Base-by-base conservation (phyloP, 805 yeast genomes). In the Starmerella bacillaris region DNA sequence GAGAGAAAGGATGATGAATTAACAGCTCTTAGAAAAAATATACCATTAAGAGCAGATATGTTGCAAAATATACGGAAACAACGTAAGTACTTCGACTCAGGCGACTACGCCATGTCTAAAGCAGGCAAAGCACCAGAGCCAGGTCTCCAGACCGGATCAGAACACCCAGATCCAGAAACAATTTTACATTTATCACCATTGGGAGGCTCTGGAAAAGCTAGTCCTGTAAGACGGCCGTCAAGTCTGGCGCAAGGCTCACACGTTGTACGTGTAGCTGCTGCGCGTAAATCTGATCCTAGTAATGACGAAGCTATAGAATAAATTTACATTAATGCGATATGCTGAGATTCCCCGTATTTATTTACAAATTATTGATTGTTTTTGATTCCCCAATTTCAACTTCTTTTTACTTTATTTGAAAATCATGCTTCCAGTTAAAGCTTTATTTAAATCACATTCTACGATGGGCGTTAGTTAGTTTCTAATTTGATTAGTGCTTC, bases 1-100 rank as follows among this genome's bases (percentile, higher is more conserved):
- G 24, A 9, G 9, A 12, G 6, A 18, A 26, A 26, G 18, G 29
- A 26, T 11, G 35, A 30, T 26, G 21, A 37, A 21, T 27, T 33
- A 27, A 12, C 14, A 24, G 30, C 30, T 14, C 34, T 40, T 27
- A 34, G 33, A n/a, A 39, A 38, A 22, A 30, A 36, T 22, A 39
- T 47, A 21, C 51, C 52, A 16, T 39, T 44, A 4, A 40, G 51
- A 1, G 51, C 53, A 3, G 51, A 49, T 24, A 33, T 48, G 17
- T 43, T 49, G 24, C 42, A 42, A 35, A 36, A 34, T 34, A 50
- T 46, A 40, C 41, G 50, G 27, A 79, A 78, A 57, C 94, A 83
- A 44, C 70, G 92, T 46, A 79, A 79, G 57, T 83, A 74, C 56
- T 84, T 83, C 51, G 95, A 83, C 51, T 76, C 92, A 43, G 94